Evolutionary conservation across 1,284 basidiomycete genomes (phyloP).

Genomic region (Puccinia polysora): DNA sequence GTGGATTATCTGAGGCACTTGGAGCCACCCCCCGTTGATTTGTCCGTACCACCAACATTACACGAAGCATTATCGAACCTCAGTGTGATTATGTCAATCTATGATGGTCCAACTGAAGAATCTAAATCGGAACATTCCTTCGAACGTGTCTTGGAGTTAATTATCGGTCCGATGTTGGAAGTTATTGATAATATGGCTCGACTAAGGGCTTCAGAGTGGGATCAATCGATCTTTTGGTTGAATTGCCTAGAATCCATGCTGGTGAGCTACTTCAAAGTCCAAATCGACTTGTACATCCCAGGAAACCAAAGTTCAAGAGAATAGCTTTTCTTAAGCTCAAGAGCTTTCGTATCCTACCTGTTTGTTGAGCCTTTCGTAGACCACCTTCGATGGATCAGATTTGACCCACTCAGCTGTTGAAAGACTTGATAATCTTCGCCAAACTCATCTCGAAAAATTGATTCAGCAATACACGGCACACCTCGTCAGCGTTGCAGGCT

Average conservation of each 20-base stretch:
- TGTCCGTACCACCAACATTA: too few species aligned
- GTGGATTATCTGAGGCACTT: too few species aligned
- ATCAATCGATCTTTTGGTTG: constrained; percentile 15
- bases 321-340: neutral
- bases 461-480: constrained; percentile 61
- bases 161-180: constrained; percentile 5
- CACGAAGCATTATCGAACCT: too few species aligned
- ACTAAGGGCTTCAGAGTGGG: constrained; percentile 7
- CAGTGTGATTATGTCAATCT: too few species aligned
- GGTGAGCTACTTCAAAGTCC: too few species aligned
- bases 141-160: constrained; percentile 7
- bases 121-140: constrained; percentile 55
- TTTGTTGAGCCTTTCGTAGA: neutral
- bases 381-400: neutral
- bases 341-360: neutral
- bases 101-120: too few species aligned
- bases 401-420: neutral
- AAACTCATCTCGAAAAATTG: constrained; percentile 23
- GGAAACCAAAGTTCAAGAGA: too few species aligned
- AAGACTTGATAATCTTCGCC: constrained; percentile 1
- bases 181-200: neutral
- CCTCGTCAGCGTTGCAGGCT: constrained; percentile 68
- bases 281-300: too few species aligned
- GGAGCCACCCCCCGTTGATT: too few species aligned
- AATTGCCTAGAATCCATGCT: constrained; percentile 19